Base-by-base conservation (phyloP, 1,284 basidiomycete genomes). In the Mrakiaceae sp. region DNA sequence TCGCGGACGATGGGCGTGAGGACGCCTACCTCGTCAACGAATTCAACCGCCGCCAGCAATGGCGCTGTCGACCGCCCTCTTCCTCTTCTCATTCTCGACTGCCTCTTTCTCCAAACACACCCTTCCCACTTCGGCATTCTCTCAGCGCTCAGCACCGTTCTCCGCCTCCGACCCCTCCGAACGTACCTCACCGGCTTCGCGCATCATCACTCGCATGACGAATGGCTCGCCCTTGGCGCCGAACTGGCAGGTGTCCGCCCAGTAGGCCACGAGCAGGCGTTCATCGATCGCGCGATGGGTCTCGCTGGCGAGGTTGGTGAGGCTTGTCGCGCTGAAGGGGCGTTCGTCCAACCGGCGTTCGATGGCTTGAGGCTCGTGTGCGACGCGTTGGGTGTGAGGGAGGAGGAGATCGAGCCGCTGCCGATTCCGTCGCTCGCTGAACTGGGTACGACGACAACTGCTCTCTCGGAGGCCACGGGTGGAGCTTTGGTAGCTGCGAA, bases 141-240 rank as follows among this genome's bases (percentile, higher is more conserved):
- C 4, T 71, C 76, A 67, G 74, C 76, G 3, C 69, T 77, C 50
- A 62, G 61, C 5, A 69, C 73, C 42, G 69, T 74, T 10, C 66
- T 74, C 39, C 68, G 71, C 5, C 62, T 77, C 43, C 67, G 70
- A 46, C 69, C 77, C 3, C 14, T 53, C 5, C 69, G 68, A 50
- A 77, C 77, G n/a, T 75, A 73, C 61, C 62, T 75, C 39, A 67
- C 75, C 11, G 77, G 75, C 16, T 73, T 74, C 59, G 72, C 74
- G 0, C 77, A 78, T 66, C 76, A 75, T 3, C 71, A 71, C 10
- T 71, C 74, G 11, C 76, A 78, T 67, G 74, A 68, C 56, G 72
- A 74, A 69, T 77, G 76, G 76, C 70, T 72, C 55, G 73, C 73
- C 57, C 65, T 76, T 2, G 74, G 75, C 11, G 58, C 64, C 1